Conservation (phyloP, 345 rosid species). For the Brassica nigra region DNA sequence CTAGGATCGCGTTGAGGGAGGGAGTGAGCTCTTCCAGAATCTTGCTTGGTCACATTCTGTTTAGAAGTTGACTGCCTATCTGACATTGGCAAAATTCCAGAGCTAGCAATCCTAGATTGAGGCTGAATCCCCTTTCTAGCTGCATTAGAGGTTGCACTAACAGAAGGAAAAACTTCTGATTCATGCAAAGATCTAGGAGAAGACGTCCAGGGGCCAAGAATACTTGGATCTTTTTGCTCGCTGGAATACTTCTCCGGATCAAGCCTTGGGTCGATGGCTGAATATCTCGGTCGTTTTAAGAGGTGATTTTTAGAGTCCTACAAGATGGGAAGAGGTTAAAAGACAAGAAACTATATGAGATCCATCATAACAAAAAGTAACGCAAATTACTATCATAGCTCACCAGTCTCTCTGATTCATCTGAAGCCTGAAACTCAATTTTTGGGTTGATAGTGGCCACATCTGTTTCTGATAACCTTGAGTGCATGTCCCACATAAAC, state of each 20-base stretch:
- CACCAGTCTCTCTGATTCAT: slow-evolving; percentile 73
- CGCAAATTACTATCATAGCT: slow-evolving; percentile 29
- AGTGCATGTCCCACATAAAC: slow-evolving; percentile 92
- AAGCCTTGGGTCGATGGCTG: slow-evolving; percentile 48
- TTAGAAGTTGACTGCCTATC: slow-evolving; percentile 50
- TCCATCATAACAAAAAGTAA: neutral
- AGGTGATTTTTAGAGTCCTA: slow-evolving; percentile 65
- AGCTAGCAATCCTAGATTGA: slow-evolving; percentile 45
- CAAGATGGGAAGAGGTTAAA: slow-evolving; percentile 31
- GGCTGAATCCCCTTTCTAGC: slow-evolving; percentile 52
- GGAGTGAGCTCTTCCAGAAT: slow-evolving; percentile 42
- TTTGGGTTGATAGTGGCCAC: slow-evolving; percentile 47
- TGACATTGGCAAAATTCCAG: slow-evolving; percentile 49
- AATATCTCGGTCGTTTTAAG: slow-evolving; percentile 46
- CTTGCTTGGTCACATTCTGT: slow-evolving; percentile 40
- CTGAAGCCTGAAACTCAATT: slow-evolving; percentile 58
- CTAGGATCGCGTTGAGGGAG: slow-evolving; percentile 54
- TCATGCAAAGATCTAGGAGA: slow-evolving; percentile 46
- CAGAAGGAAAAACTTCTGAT: slow-evolving; percentile 55
- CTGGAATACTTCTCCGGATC: slow-evolving; percentile 50
- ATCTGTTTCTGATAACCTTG: slow-evolving; percentile 67
- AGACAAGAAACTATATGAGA: slow-evolving; percentile 2
- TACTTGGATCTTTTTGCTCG: slow-evolving; percentile 59
- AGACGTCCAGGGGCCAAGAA: slow-evolving; percentile 45
- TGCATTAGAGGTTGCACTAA: slow-evolving; percentile 50